Base-by-base conservation (phyloP, 169 alveolate species). In the Babesia caballi region DNA sequence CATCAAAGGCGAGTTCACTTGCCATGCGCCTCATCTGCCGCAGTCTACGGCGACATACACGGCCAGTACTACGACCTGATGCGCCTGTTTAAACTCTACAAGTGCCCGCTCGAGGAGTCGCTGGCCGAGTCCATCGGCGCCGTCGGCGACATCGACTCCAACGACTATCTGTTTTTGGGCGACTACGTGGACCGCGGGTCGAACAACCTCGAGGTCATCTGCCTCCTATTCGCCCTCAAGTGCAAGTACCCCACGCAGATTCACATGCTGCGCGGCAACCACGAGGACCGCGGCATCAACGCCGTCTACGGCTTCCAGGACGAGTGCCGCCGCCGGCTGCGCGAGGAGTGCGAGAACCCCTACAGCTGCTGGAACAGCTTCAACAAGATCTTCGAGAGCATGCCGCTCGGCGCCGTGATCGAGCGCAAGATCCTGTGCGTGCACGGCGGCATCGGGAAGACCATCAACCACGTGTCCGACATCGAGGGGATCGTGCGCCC, bases 141-240 rank as follows among this genome's bases (percentile, higher is more conserved):
- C 35, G 91, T 89, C 17, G 99, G 99, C n/a, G 99, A 97, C 84
- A 92, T 97, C n/a, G 99, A 96, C 81, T 84, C 97, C 33, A 95
- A 90, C 81, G 99, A 98, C 87, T 98, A 98, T 83, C 89, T 98
- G 46, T 98, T 96, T 85, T 87, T 97, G 40, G 99, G 99, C 27
- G 99, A 97, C 87, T 97, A 92, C 86, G 99, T 97, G n/a, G 99
- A 97, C 80, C 89, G 99, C 68, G 99, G 99, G 9, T 91, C 93
- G 57, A 95, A 96, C 74, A 90, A 94, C 49, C 85, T 90, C 53
- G 94, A 88, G 85, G 91, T 85, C 11, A 97, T 98, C 21, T 96
- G 99, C 69, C 90, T 97, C 52, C 92, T 98, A 30, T 93, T 98
- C 85, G 98, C 99, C 0, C 87, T 96, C 44, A 97, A 97, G 81